Evolutionary conservation across 768 basidiomycete species (phyloP), one percentile per base, ranked within the genome.

Genomic region (Trametes elegans): DNA sequence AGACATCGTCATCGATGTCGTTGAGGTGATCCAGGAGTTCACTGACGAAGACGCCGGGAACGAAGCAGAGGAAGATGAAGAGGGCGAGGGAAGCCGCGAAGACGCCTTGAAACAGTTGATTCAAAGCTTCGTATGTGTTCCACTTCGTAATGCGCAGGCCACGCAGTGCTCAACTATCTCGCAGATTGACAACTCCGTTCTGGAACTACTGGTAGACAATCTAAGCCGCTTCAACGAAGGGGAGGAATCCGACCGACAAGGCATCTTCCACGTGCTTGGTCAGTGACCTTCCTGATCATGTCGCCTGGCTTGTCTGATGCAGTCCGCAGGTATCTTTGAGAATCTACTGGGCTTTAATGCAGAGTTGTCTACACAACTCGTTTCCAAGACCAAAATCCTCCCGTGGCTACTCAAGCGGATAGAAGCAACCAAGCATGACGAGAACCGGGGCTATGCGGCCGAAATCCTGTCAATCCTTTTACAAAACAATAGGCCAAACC

Each of bases 41-140:
- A 96, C 94, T 1, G 97, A 99, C 61, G 97, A 98, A 70, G 96
- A 98, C 63, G 91, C 92, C 2, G 90, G 89, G 5, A 85, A 89
- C 43, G 90, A 87, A 63, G 81, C 67, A 2, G 84, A 82, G 23
- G 83, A 81, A 9, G 81, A 77, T 7, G 79, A 87, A 0, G 87
- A 87, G 21, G 82, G 65, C n/a, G 71, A 80, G 51, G 82, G 83
- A 55, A 76, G 76, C 26, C 72, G 79, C 19, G 84, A 85, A 57
- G 83, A 81, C 23, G 84, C 87, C 6, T 70, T 94, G 65, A 90
- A 87, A 64, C 76, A 81, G 63, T 75, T 98, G 1, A 81, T 93
- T 36, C 83, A 88, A 48, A 79, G 78, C 45, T 68, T 98, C 74
- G 93, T 96, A 64, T 66, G 86, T 78, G 18, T 11, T 11, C 34